phyloP scores from a whole-genome alignment of 78 protist species.

The Dictyostelium intermedium region DNA sequence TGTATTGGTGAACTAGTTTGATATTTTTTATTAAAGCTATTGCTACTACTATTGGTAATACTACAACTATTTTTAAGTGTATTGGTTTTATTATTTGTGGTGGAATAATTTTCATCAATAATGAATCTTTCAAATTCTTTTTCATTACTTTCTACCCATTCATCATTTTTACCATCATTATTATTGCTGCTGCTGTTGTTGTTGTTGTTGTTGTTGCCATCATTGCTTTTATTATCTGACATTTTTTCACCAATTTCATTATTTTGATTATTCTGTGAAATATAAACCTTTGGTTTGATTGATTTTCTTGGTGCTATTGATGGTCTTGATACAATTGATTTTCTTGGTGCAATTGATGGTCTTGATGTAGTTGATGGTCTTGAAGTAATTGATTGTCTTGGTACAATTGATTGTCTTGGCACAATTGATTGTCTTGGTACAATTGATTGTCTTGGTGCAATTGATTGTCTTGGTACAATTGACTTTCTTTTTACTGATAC shows the following conservation, averaged over 20 bases:
- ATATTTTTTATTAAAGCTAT: not conserved
- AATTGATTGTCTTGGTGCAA: too few species aligned
- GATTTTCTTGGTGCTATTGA: conserved; percentile 43
- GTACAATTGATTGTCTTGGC: not conserved
- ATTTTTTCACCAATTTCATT: not conserved
- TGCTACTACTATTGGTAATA: not conserved
- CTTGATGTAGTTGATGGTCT: not conserved
- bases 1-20: conserved; percentile 2
- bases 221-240: not conserved
- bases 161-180: not conserved
- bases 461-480: not conserved
- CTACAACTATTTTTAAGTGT: not conserved
- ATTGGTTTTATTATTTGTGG: not conserved
- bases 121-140: not conserved
- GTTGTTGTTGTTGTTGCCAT: not conserved
- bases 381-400: not conserved
- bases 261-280: not conserved
- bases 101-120: not conserved
- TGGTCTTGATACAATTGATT: not conserved
- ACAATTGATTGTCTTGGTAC: not conserved
- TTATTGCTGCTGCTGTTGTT: not conserved
- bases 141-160: conserved; percentile 6
- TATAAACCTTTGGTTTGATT: not conserved
- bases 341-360: not conserved
- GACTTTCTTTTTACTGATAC: too few species aligned